These are phyloP conservation scores for Gastrolobium villosum DNA, from an alignment of 306 rosid genomes.

Conservation along the genomic window DNA sequence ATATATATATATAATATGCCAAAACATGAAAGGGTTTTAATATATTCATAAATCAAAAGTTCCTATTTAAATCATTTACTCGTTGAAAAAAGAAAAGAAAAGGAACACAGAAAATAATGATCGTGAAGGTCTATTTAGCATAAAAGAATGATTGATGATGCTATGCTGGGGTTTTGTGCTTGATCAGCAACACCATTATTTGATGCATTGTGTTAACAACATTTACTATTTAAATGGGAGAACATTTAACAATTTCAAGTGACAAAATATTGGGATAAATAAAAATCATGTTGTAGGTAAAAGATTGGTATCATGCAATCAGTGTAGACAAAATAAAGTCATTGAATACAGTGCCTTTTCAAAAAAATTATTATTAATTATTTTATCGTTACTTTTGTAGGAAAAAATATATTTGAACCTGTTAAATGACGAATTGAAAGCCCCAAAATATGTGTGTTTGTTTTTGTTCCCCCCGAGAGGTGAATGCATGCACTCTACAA, in stretches of 20 bases:
- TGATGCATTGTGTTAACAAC: conserved; percentile 2
- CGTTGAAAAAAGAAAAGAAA: neutral
- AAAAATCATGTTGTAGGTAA: too few species aligned
- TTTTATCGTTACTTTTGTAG: too few species aligned
- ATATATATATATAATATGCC: neutral
- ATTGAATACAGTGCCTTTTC: too few species aligned
- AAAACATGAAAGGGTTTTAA: conserved; percentile 1
- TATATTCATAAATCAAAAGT: neutral
- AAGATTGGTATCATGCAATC: too few species aligned
- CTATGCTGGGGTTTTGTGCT: neutral
- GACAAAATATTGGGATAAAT: conserved; percentile 20
- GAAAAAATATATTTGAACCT: too few species aligned
- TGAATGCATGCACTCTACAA: conserved; percentile 41
- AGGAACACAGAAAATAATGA: neutral
- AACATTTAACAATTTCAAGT: conserved; percentile 25
- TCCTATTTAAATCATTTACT: neutral
- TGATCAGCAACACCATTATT: conserved; percentile 6
- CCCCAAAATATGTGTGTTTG: conserved; percentile 38
- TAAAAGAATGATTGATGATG: conserved; percentile 7
- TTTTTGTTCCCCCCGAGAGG: conserved; percentile 34
- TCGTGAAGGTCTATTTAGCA: neutral
- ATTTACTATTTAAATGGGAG: conserved; percentile 7
- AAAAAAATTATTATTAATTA: too few species aligned
- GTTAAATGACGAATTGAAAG: too few species aligned
- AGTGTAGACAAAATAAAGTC: too few species aligned